Evolutionary conservation across 345 rosid species (phyloP).

Genomic region (Hibiscus trionum): DNA sequence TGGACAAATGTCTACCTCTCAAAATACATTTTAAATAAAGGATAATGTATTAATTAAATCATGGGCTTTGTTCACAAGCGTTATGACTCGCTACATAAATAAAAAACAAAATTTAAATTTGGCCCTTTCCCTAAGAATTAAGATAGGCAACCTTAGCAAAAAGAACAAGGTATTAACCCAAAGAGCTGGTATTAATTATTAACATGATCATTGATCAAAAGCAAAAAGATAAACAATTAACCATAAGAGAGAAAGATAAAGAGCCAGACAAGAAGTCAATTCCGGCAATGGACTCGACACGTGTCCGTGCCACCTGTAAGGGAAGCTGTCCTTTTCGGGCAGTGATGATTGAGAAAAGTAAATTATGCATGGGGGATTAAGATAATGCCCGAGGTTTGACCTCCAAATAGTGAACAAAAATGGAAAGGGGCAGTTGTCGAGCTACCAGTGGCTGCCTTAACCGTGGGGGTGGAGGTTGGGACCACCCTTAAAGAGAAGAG

Average conservation of each 20-base stretch:
- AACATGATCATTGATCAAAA: background rate
- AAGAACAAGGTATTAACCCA: background rate
- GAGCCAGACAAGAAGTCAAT: slow-evolving; percentile 25
- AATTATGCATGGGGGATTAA: slow-evolving; percentile 27
- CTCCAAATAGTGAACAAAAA: background rate
- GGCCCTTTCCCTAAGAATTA: background rate
- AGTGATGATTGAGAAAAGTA: slow-evolving; percentile 14
- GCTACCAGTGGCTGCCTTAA: background rate
- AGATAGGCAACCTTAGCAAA: background rate
- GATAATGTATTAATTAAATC: background rate
- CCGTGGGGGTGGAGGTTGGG: slow-evolving; percentile 7
- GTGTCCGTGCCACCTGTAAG: slow-evolving; percentile 33
- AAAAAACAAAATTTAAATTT: background rate
- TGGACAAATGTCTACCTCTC: background rate
- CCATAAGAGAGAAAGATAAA: background rate
- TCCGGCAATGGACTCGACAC: slow-evolving; percentile 20
- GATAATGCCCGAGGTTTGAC: slow-evolving; percentile 24
- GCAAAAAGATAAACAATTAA: background rate
- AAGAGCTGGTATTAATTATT: background rate
- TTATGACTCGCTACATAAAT: background rate
- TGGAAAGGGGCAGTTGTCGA: slow-evolving; percentile 20
- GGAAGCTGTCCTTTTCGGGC: slow-evolving; percentile 19
- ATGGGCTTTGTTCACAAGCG: background rate
- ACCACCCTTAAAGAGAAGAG: background rate
- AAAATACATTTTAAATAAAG: background rate